Evolutionary conservation across 106 monocot species (phyloP).

Genomic region (Alisma plantagoaquatica): DNA sequence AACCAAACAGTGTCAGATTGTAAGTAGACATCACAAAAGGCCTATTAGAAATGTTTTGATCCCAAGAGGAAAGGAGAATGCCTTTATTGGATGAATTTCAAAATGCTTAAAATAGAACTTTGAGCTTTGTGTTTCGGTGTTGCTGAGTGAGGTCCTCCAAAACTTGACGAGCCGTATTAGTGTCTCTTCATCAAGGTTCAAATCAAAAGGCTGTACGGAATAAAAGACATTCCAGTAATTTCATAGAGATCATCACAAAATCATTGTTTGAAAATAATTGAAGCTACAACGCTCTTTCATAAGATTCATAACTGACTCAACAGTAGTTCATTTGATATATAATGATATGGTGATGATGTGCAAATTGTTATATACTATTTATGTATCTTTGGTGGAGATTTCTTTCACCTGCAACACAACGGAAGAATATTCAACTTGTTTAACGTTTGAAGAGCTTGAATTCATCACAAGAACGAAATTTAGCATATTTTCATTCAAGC

Average conservation of each 20-base stretch:
- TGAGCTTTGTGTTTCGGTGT: constrained; percentile 30
- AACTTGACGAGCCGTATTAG: constrained; percentile 78
- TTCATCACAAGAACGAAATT: constrained; percentile 27
- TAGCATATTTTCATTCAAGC: constrained; percentile 40
- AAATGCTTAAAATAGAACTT: constrained; percentile 79
- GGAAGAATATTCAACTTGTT: constrained; percentile 65
- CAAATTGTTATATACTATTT: too few relatives aligned
- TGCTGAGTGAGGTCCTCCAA: constrained; percentile 72
- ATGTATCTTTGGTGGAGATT: background rate
- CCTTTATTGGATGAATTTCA: constrained; percentile 93
- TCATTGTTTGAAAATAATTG: too few relatives aligned
- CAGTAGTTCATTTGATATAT: too few relatives aligned
- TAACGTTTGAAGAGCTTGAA: constrained; percentile 40
- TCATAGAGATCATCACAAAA: too few relatives aligned
- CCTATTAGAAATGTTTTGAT: too few relatives aligned
- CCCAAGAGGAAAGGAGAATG: constrained; percentile 6
- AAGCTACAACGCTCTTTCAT: too few relatives aligned
- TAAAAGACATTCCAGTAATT: too few relatives aligned
- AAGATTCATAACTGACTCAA: too few relatives aligned
- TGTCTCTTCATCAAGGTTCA: constrained; percentile 93
- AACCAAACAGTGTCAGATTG: background rate
- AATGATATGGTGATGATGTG: too few relatives aligned
- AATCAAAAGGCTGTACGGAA: constrained; percentile 60
- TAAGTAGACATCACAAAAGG: background rate
- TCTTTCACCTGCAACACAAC: constrained; percentile 65